These are phyloP conservation scores for Meredithiella fracta DNA, from an alignment of 2,329 filamentous ascomycete genomes.

Conservation along the genomic window DNA sequence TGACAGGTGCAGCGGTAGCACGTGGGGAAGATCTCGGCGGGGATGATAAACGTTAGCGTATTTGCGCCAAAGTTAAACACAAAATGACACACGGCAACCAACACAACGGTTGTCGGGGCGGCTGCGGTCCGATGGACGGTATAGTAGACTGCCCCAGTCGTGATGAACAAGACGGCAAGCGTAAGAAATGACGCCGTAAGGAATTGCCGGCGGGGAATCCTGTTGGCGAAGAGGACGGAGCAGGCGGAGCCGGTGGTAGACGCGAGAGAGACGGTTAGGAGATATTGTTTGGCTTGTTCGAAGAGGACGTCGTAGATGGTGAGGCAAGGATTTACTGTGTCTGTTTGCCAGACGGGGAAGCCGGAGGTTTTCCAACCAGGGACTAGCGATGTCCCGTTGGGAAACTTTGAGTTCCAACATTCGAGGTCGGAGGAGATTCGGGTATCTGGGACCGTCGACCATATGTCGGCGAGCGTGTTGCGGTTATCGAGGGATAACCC, in stretches of 20 bases:
- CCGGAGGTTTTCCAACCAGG: conserved; percentile 25
- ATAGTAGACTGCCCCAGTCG: conserved; percentile 35
- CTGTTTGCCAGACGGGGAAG: conserved; percentile 34
- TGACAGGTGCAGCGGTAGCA: conserved; percentile 46
- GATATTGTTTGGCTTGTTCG: conserved; percentile 36
- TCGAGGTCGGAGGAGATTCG: conserved; percentile 22
- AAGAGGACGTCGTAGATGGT: conserved; percentile 36
- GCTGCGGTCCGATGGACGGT: conserved; percentile 26
- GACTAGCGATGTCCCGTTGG: conserved; percentile 28
- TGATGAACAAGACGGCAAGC: conserved; percentile 30
- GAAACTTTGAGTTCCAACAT: conserved; percentile 32
- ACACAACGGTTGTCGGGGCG: conserved; percentile 31
- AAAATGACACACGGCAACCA: conserved; percentile 37
- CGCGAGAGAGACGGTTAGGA: conserved; percentile 34
- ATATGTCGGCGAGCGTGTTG: conserved; percentile 27
- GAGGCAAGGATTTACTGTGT: conserved; percentile 31
- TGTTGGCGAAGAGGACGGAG: conserved; percentile 32
- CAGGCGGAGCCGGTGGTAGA: conserved; percentile 34
- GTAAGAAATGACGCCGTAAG: conserved; percentile 33
- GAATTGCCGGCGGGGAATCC: conserved; percentile 32
- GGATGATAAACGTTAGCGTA: conserved; percentile 46
- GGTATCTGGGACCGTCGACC: conserved; percentile 24
- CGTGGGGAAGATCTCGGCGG: conserved; percentile 48
- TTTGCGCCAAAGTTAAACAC: conserved; percentile 44
- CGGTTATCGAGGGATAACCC: conserved; percentile 35